Evolutionary conservation across 306 rosid genomes (phyloP), one percentile per base, ranked within the genome.

Genomic region (Hippophae tibetana): DNA sequence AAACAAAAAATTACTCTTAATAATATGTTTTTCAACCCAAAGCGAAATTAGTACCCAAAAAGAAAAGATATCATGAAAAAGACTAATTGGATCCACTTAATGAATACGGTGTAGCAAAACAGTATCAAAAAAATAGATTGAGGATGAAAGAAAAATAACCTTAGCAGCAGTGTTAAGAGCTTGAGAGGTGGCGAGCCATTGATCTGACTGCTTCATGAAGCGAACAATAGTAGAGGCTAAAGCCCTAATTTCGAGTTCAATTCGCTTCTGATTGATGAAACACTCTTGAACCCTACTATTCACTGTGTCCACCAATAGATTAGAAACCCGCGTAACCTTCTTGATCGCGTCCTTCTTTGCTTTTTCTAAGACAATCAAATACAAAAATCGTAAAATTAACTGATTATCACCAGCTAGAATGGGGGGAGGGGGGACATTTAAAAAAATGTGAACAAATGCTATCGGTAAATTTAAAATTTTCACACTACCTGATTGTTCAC

Each of bases 151-250:
- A 9, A 59, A 47, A 7, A 0, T 0, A 54, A 84, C 99, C 96
- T 92, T 92, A 50, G 87, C 76, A 44, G 88, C 93, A 9, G 86
- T 71, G 74, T 92, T 92, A 31, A 92, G 64, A 51, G 89, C 70
- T 63, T 73, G 92, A 65, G 99, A 76, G 42, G 89, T 70, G 56
- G 80, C 48, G 54, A 92, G 95, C 96, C 93, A 92, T 6, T 92
- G 96, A 81, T 88, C 96, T 8, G 95, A 83, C 71, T 85, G 96
- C 67, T 85, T 92, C 49, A 69, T 78, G 77, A 88, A 92, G 9
- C 85, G 80, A 0, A 90, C 6, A 54, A 88, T 82, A 8, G 93
- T 80, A 27, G 64, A 48, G 27, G 93, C 68, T 26, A 88, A 62
- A 25, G 83, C 67, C 78, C 95, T 80, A 78, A 77, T 88, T 72